A percentile compares a stretch with the other conserved stretches of the same genome.
Evolutionary conservation across 2,329 filamentous ascomycete genomes (phyloP).

Genomic region (Ophiostoma quercus): DNA sequence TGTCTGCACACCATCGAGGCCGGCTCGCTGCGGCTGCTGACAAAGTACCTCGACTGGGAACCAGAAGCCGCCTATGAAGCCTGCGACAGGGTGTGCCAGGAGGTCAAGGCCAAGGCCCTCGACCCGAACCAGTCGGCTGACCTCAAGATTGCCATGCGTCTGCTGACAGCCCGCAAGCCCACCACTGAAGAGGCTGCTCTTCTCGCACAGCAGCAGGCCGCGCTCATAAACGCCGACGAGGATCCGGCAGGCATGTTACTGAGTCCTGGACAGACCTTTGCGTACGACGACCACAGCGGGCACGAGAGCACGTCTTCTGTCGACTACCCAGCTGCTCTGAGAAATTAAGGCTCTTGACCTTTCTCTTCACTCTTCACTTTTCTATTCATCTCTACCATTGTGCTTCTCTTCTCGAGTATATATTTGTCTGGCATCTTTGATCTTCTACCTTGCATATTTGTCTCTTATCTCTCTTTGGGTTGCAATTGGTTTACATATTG

Average conservation of each 20-base stretch:
- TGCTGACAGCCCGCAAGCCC: conserved; percentile 50
- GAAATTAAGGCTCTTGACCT: background rate
- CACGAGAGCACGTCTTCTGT: conserved; percentile 24
- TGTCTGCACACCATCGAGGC: conserved; percentile 41
- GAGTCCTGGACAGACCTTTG: background rate
- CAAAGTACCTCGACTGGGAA: conserved; percentile 50
- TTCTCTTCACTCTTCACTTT: background rate
- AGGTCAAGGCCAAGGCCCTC: conserved; percentile 46
- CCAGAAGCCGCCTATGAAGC: conserved; percentile 43
- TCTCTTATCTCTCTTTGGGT: background rate
- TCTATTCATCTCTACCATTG: background rate
- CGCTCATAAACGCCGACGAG: background rate
- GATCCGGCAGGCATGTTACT: background rate
- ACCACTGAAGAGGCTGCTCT: conserved; percentile 24
- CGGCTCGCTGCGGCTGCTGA: conserved; percentile 46
- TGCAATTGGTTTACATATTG: background rate
- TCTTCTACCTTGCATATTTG: background rate
- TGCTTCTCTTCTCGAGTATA: background rate
- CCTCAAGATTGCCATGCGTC: conserved; percentile 45
- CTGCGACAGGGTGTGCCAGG: conserved; percentile 45
- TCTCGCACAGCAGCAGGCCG: background rate
- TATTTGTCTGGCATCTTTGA: background rate
- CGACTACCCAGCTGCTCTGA: background rate
- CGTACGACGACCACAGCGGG: conserved; percentile 15
- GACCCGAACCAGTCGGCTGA: conserved; percentile 37